phyloP scores from a whole-genome alignment of 805 yeast species.

The Spathaspora boniae region DNA sequence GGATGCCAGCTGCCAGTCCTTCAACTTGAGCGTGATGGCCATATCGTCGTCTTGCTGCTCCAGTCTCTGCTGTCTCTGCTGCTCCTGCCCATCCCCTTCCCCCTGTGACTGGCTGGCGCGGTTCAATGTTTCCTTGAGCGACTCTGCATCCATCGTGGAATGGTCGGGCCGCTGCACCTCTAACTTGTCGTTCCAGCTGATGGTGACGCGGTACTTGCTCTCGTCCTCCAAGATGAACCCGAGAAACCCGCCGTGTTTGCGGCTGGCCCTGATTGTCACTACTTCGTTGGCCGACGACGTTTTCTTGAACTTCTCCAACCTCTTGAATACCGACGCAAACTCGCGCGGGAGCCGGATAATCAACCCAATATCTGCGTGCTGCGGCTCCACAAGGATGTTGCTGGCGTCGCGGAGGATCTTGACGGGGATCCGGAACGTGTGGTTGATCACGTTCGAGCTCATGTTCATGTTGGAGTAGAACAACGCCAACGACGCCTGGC shows the following conservation, averaged over 20 bases:
- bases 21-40: slow-evolving; percentile 50
- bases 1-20: slow-evolving; percentile 68
- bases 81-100: slow-evolving; percentile 1
- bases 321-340: slow-evolving; percentile 49
- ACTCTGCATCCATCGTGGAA: slow-evolving; percentile 6
- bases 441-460: slow-evolving; percentile 48
- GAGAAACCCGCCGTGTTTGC: slow-evolving; percentile 43
- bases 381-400: slow-evolving; percentile 60
- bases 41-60: slow-evolving; percentile 31
- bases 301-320: slow-evolving; percentile 64
- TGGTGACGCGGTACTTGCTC: slow-evolving; percentile 47
- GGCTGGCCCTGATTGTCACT: slow-evolving; percentile 48
- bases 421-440: slow-evolving; percentile 70
- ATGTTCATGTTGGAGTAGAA: slow-evolving; percentile 47
- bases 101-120: slow-evolving; percentile 11
- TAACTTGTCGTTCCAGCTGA: slow-evolving; percentile 57
- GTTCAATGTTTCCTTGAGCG: slow-evolving; percentile 5
- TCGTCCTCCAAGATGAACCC: slow-evolving; percentile 55
- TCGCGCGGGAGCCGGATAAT: slow-evolving; percentile 51
- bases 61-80: too few relatives aligned
- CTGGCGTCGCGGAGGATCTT: slow-evolving; percentile 53
- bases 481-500: slow-evolving; percentile 52
- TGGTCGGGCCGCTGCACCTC: slow-evolving; percentile 37
- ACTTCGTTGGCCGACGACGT: slow-evolving; percentile 33
- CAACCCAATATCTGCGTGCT: slow-evolving; percentile 49